Conservation (phyloP, 371 early-diverging fungal species). For the Mortierella sp. region DNA sequence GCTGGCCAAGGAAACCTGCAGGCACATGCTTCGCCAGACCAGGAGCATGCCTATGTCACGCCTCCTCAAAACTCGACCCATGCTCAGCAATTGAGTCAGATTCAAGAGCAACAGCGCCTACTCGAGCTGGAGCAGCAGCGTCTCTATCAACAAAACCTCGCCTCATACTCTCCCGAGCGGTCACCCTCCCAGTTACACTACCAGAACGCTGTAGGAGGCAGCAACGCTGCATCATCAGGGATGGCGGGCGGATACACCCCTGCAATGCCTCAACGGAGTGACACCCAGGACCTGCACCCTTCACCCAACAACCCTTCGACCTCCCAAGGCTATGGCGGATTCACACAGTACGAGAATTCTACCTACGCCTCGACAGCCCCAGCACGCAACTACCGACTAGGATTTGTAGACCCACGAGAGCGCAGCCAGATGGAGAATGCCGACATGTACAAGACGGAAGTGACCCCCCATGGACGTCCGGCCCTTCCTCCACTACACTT, state of each 20-base stretch:
- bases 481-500: slow-evolving; percentile 38
- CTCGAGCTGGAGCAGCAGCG: slow-evolving; percentile 53
- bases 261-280: slow-evolving; percentile 18
- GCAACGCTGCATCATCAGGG: slow-evolving; percentile 10
- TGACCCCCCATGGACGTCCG: background rate
- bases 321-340: background rate
- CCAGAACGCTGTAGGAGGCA: slow-evolving; percentile 20
- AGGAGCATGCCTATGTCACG: background rate
- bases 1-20: background rate
- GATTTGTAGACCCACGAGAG: slow-evolving; percentile 50
- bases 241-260: slow-evolving; percentile 7
- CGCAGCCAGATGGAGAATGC: slow-evolving; percentile 35
- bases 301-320: slow-evolving; percentile 7
- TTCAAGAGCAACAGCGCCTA: slow-evolving; percentile 52
- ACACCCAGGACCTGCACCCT: slow-evolving; percentile 43
- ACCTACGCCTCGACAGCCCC: slow-evolving; percentile 28
- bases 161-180: slow-evolving; percentile 35
- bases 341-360: slow-evolving; percentile 26
- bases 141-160: slow-evolving; percentile 43
- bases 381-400: slow-evolving; percentile 37
- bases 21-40: slow-evolving; percentile 1
- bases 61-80: slow-evolving; percentile 17
- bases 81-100: slow-evolving; percentile 29
- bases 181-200: slow-evolving; percentile 38
- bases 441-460: slow-evolving; percentile 39